Conservation (phyloP, 139 green algal genomes). For the Penium margaritaceum region DNA sequence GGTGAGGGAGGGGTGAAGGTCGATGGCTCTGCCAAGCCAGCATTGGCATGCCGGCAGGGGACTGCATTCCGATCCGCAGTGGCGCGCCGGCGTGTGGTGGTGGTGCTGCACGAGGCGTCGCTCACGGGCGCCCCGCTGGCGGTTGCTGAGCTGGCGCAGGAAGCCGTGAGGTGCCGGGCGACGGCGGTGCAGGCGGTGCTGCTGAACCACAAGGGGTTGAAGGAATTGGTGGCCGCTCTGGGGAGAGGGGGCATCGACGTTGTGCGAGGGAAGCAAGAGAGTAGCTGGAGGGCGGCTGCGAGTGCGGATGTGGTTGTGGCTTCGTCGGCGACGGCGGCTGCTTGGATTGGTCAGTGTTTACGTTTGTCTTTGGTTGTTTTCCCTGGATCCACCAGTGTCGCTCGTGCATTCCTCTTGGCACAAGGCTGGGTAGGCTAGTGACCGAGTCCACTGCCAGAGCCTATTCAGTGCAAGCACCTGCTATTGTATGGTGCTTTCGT, state of each 20-base stretch:
- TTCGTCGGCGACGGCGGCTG: slow-evolving; percentile 6
- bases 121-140: slow-evolving; percentile 25
- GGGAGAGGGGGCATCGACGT: not conserved
- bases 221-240: slow-evolving; percentile 14
- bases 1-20: too few species aligned
- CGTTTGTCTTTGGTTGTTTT: too few species aligned
- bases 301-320: slow-evolving; percentile 13
- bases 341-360: slow-evolving; percentile 30
- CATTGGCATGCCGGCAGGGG: slow-evolving; percentile 15
- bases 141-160: not conserved
- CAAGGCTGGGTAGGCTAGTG: too few species aligned
- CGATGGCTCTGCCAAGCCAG: too few species aligned
- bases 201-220: slow-evolving; percentile 26
- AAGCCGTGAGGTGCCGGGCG: not conserved
- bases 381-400: too few species aligned
- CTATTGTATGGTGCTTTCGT: too few species aligned
- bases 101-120: slow-evolving; percentile 34
- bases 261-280: slow-evolving; percentile 12
- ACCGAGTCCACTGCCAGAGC: too few species aligned
- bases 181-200: slow-evolving; percentile 13
- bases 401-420: too few species aligned
- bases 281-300: slow-evolving; percentile 19
- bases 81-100: not conserved
- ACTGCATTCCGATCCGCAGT: slow-evolving; percentile 1
- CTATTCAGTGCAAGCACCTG: too few species aligned